Base-by-base conservation (phyloP, 257 asterid genomes). In the Linaria vulgaris region DNA sequence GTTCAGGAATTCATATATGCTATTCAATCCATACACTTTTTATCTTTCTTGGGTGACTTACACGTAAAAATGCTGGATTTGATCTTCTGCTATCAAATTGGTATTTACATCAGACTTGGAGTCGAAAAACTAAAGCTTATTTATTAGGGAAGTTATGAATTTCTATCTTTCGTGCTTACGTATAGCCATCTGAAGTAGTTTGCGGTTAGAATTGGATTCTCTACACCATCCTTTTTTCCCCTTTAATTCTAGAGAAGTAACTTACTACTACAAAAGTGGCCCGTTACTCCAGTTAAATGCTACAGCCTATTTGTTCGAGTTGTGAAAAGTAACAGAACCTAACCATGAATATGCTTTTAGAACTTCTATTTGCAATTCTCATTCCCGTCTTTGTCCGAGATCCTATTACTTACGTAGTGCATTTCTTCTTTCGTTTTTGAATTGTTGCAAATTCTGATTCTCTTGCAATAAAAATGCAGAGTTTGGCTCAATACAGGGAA, bases 401-500 rank as follows among this genome's bases (percentile, higher is more conserved):
- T 45, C 34, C 47, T 55, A 37, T 37, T 48, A 50, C 31, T 10
- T 54, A 46, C 8, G 6, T 2, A 55, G 12, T 13, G 50, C 48
- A 56, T 9, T 37, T 25, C 49, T 39, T 45, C 17, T 51, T 39
- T 19, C 12, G 0, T 12, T 12, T 15, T 46, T 46, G 50, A 59
- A 34, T 19, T 72, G 46, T 55, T 56, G 62, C 19, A 13, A 30
- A 6, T 56, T 12, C 6, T 13, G 54, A 71, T 49, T 34, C 46
- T 14, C 56, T 59, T 66, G 64, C 30, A 49, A 58, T 47, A 15
- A 25, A 50, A 46, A 37, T 76, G 80, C 95, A 94, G 99, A 45
- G 78, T 19, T 76, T 94, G 90, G 99, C 97, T 13, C 88, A 78
- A 16, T 94, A 94, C 82, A 78, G 99, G 72, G 82, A 90, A 70